Evolutionary conservation across 1,284 basidiomycete species (phyloP), one percentile per base, ranked within the genome.

Genomic region (Sanguinoderma infundibulare): DNA sequence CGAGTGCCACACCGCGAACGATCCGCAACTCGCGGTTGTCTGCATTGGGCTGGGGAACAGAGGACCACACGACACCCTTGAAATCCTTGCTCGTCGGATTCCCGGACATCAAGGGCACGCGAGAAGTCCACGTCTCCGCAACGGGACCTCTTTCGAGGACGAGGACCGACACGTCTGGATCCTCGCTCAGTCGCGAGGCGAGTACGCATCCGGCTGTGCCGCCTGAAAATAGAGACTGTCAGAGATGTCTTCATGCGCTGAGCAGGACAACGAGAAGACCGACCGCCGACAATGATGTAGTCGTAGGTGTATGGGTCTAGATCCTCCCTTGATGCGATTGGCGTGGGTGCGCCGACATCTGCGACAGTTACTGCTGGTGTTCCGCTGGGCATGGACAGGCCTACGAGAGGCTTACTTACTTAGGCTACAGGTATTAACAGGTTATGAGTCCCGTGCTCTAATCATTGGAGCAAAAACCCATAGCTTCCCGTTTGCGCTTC

Each of bases 1-100:
- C 81, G 4, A 81, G 69, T 0, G 72, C 75, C 44, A 75, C 75
- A 0, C 81, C 82, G 5, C 74, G 72, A 39, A 78, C 70, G 35
- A 79, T 53, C 34, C 62, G 61, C 8, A 61, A 17, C 2, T 42
- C 46, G 10, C 56, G 67, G 10, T 70, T 68, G 32, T 76, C 50
- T 9, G 61, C 53, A 2, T 63, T 15, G 57, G 32, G 32, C 60
- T 28, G 66, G 60, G 35, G 73, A 53, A 39, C 63, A 30, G 46
- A 59, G 36, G 59, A 72, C 63, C 57, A 70, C 1, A 50, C 38
- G 3, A 32, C 57, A 0, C 57, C 57, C 0, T 55, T 40, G 0
- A 50, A 34, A 8, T 58, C 56, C 5, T 49, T 58, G 46, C 51
- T 47, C 28, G 52, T 58, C 14, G 59, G 51, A 57, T 79, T 68